These are phyloP conservation scores for Phyllosticta citrichinensis DNA, from an alignment of 2,329 filamentous ascomycete species.

Conservation along the genomic window DNA sequence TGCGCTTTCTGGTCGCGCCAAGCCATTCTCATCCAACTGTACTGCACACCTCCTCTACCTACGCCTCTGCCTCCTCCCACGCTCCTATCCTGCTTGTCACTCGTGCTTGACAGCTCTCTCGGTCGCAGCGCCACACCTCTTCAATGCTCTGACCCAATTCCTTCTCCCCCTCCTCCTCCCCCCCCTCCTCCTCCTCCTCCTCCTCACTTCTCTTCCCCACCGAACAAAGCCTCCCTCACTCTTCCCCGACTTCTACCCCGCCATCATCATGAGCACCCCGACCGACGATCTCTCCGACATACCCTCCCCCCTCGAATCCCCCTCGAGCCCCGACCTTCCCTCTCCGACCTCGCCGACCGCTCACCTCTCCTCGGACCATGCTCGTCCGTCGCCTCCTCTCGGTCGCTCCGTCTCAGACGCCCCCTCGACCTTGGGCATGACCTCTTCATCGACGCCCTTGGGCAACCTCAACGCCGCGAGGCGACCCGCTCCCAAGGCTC, in stretches of 20 bases:
- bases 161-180: too few species aligned
- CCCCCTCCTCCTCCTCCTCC: background rate
- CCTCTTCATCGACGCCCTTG: constrained; percentile 71
- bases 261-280: constrained; percentile 5
- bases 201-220: background rate
- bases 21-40: background rate
- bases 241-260: constrained; percentile 4
- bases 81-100: too few species aligned
- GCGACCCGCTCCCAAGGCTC: constrained; percentile 37
- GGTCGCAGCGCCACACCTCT: background rate
- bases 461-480: constrained; percentile 64
- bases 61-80: background rate
- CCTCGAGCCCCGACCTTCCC: constrained; percentile 16
- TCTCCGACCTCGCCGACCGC: constrained; percentile 12
- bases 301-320: constrained; percentile 21
- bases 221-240: background rate
- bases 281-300: constrained; percentile 12
- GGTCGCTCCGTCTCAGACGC: constrained; percentile 52
- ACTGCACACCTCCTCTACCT: background rate
- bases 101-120: background rate
- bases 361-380: constrained; percentile 20
- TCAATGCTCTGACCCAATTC: background rate
- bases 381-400: constrained; percentile 44
- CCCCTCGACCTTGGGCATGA: constrained; percentile 50
- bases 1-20: background rate